Evolutionary conservation across 495 filamentous ascomycete species (phyloP).

Genomic region (Xylaria scruposa): DNA sequence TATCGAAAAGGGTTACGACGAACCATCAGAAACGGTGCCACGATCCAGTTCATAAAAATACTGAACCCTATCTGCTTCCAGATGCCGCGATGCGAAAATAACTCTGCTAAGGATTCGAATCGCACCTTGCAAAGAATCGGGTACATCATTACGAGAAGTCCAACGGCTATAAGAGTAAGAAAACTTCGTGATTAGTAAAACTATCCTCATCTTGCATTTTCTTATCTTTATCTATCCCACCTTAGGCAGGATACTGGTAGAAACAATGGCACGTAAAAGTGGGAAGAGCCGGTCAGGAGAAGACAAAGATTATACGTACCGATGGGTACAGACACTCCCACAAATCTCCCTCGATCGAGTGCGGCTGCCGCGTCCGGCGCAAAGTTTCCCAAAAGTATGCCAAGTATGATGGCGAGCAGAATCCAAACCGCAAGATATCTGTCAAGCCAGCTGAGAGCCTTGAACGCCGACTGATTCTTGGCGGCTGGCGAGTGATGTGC

Average conservation of each 20-base stretch:
- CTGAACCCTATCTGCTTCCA: conserved; percentile 86
- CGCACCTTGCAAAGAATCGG: conserved; percentile 93
- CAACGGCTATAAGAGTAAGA: conserved; percentile 62
- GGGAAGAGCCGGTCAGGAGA: not conserved
- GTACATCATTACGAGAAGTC: conserved; percentile 93
- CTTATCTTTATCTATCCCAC: not conserved
- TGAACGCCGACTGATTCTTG: conserved; percentile 46
- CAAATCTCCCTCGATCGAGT: conserved; percentile 74
- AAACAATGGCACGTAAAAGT: not conserved
- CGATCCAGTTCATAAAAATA: conserved; percentile 83
- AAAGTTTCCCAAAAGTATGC: conserved; percentile 82
- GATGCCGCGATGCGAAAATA: conserved; percentile 65
- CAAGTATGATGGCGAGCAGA: conserved; percentile 81
- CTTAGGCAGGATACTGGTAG: not conserved
- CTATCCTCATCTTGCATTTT: not conserved
- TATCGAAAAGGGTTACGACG: conserved; percentile 32
- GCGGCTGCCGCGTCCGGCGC: conserved; percentile 66
- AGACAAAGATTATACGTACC: conserved; percentile 52
- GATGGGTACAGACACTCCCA: conserved; percentile 77
- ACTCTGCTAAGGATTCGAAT: conserved; percentile 76
- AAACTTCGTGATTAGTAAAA: conserved; percentile 1
- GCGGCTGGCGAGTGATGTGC: not conserved
- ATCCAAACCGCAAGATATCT: conserved; percentile 85
- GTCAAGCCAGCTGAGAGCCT: conserved; percentile 69
- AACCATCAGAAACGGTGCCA: conserved; percentile 92